Percentiles rank a stretch among this genome's conserved stretches.
Conservation (phyloP, 2,329 filamentous ascomycete genomes). For the Diaporthe capsici region DNA sequence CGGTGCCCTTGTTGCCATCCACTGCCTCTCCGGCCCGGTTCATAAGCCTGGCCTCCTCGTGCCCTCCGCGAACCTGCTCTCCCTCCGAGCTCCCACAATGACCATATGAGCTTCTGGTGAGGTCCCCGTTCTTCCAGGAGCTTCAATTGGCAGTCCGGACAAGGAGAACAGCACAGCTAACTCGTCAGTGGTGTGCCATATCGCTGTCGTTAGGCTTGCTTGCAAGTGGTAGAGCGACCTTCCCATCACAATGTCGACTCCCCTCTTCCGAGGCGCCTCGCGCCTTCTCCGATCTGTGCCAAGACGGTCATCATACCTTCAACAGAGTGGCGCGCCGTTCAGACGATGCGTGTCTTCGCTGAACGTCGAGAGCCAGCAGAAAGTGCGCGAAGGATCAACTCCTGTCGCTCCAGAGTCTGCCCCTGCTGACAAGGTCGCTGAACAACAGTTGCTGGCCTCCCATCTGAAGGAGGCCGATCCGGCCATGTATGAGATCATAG, state of each 20-base stretch:
- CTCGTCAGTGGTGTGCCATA: slow-evolving; percentile 22
- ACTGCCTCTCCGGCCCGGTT: slow-evolving; percentile 26
- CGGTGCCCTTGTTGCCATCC: slow-evolving; percentile 32
- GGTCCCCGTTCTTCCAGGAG: slow-evolving; percentile 34
- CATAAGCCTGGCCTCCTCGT: slow-evolving; percentile 12
- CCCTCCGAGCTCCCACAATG: slow-evolving; percentile 37
- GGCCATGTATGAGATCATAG: slow-evolving; percentile 87
- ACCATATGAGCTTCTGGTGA: slow-evolving; percentile 40
- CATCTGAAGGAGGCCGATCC: slow-evolving; percentile 89
- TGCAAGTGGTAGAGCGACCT: slow-evolving; percentile 32
- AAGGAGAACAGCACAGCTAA: slow-evolving; percentile 29
- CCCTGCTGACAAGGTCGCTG: slow-evolving; percentile 39
- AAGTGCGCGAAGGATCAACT: slow-evolving; percentile 58
- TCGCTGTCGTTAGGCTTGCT: slow-evolving; percentile 34
- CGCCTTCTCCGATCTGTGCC: slow-evolving; percentile 58
- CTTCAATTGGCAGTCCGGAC: slow-evolving; percentile 38
- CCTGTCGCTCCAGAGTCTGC: slow-evolving; percentile 38
- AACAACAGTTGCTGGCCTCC: slow-evolving; percentile 79
- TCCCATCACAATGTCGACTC: slow-evolving; percentile 59
- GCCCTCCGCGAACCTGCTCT: slow-evolving; percentile 17
- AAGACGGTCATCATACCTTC: slow-evolving; percentile 53
- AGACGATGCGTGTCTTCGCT: slow-evolving; percentile 62
- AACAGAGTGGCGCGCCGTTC: slow-evolving; percentile 44
- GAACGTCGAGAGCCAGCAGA: slow-evolving; percentile 70
- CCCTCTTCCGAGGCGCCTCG: slow-evolving; percentile 63